Percentiles rank a stretch among this genome's conserved stretches.
Conservation (phyloP, 345 rosid genomes). For the Citrus australasica region DNA sequence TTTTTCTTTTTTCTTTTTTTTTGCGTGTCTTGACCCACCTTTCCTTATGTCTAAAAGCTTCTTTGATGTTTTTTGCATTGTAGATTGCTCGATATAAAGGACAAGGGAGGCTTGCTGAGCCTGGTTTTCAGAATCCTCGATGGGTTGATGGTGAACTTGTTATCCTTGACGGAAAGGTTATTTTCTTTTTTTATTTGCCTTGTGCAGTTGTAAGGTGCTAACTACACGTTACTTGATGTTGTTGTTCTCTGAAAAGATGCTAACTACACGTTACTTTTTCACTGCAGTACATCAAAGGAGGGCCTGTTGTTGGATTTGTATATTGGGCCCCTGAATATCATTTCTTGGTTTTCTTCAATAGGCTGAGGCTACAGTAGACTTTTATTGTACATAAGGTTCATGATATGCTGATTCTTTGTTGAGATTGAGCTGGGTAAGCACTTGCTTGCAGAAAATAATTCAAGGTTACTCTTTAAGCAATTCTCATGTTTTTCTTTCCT, state of each 20-base stretch:
- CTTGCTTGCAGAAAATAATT: background rate
- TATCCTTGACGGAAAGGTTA: slow-evolving; percentile 92
- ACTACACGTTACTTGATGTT: slow-evolving; percentile 6
- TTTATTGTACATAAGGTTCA: slow-evolving; percentile 25
- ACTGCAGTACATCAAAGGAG: slow-evolving; percentile 83
- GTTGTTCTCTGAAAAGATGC: background rate
- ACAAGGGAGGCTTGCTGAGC: slow-evolving; percentile 93
- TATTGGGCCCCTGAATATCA: slow-evolving; percentile 98
- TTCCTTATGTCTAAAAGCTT: slow-evolving; percentile 3
- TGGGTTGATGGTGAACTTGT: slow-evolving; percentile 99
- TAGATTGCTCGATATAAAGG: slow-evolving; percentile 95
- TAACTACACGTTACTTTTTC: slow-evolving; percentile 12
- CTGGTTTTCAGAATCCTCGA: slow-evolving; percentile 78
- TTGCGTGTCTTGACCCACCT: background rate
- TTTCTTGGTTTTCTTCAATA: slow-evolving; percentile 88
- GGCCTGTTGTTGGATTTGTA: slow-evolving; percentile 92
- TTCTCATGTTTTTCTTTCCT: background rate
- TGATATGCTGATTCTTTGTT: slow-evolving; percentile 18
- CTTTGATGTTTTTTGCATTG: slow-evolving; percentile 8
- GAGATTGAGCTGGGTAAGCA: slow-evolving; percentile 26
- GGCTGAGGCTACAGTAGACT: slow-evolving; percentile 61
- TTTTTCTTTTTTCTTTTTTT: background rate
- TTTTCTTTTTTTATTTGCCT: background rate
- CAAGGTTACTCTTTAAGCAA: background rate
- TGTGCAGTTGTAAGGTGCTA: background rate